A percentile compares a stretch with the other conserved stretches of the same genome.
Conservation (phyloP, 1,284 basidiomycete genomes). For the Leccinum fallax region DNA sequence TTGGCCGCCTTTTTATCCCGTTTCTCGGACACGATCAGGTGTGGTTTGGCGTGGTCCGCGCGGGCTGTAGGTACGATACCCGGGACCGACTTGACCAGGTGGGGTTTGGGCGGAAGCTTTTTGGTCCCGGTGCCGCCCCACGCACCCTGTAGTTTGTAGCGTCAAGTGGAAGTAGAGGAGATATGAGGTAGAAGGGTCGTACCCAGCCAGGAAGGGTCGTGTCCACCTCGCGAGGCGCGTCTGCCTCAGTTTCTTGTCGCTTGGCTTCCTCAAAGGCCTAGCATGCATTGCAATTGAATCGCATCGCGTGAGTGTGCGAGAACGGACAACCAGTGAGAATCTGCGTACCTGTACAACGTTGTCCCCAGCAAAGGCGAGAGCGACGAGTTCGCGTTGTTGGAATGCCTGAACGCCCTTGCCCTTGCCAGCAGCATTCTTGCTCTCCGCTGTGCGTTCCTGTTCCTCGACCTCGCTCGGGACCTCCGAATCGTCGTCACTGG, state of each 20-base stretch:
- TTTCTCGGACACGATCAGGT: conserved; percentile 95
- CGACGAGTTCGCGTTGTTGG: conserved; percentile 87
- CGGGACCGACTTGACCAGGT: conserved; percentile 76
- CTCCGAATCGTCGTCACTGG: conserved; percentile 46
- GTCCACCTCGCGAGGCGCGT: conserved; percentile 85
- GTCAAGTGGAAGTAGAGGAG: not conserved
- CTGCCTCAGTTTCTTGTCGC: conserved; percentile 73
- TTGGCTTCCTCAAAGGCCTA: conserved; percentile 90
- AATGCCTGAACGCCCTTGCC: conserved; percentile 60
- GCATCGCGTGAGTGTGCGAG: conserved; percentile 2
- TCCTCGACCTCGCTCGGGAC: conserved; percentile 67
- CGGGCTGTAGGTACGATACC: conserved; percentile 80
- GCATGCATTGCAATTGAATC: not conserved
- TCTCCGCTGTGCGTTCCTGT: conserved; percentile 53
- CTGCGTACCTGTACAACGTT: conserved; percentile 81
- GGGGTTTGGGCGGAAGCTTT: conserved; percentile 57
- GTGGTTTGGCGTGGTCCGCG: conserved; percentile 80
- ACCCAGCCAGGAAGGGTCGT: conserved; percentile 96
- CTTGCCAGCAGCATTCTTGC: conserved; percentile 38
- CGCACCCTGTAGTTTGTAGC: conserved; percentile 59
- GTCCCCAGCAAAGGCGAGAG: conserved; percentile 94
- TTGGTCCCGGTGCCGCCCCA: conserved; percentile 87
- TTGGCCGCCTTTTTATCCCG: conserved; percentile 91
- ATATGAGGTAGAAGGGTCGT: conserved; percentile 28
- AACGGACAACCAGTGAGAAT: not conserved